These are phyloP conservation scores for Corinectria fuckeliana DNA, from an alignment of 2,329 filamentous ascomycete species.

Conservation along the genomic window DNA sequence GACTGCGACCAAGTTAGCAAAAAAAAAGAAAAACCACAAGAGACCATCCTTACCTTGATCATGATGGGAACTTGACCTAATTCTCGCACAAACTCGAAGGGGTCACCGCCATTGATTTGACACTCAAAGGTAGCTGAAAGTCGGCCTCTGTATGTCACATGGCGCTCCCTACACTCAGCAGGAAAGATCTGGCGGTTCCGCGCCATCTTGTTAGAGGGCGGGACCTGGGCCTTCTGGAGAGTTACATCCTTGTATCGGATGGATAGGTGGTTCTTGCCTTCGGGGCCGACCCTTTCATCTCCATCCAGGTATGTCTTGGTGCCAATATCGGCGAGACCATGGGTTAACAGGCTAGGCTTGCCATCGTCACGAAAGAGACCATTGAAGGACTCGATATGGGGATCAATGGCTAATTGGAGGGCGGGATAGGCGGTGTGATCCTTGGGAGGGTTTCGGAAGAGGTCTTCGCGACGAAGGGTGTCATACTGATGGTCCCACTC, in stretches of 20 bases:
- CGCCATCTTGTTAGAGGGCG: slow-evolving; percentile 82
- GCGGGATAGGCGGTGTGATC: slow-evolving; percentile 89
- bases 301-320: slow-evolving; percentile 88
- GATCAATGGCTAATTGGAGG: slow-evolving; percentile 83
- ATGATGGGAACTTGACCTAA: slow-evolving; percentile 91
- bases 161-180: slow-evolving; percentile 91
- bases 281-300: slow-evolving; percentile 65
- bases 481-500: slow-evolving; percentile 88
- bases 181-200: slow-evolving; percentile 86
- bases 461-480: slow-evolving; percentile 82
- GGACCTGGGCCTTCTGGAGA: slow-evolving; percentile 81
- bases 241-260: slow-evolving; percentile 82
- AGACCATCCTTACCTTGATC: slow-evolving; percentile 71
- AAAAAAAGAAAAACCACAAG: not conserved
- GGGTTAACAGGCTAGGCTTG: slow-evolving; percentile 64
- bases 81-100: slow-evolving; percentile 82
- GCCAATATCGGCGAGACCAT: slow-evolving; percentile 87
- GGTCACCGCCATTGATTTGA: slow-evolving; percentile 84
- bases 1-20: slow-evolving; percentile 60
- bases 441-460: slow-evolving; percentile 87
- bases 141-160: slow-evolving; percentile 88
- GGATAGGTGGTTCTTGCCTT: slow-evolving; percentile 74
- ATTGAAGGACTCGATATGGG: slow-evolving; percentile 97
- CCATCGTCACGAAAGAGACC: slow-evolving; percentile 79
- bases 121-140: slow-evolving; percentile 85